Evolutionary conservation across 2,329 filamentous ascomycete species (phyloP).

Genomic region (Stagonosporopsis vannaccii): DNA sequence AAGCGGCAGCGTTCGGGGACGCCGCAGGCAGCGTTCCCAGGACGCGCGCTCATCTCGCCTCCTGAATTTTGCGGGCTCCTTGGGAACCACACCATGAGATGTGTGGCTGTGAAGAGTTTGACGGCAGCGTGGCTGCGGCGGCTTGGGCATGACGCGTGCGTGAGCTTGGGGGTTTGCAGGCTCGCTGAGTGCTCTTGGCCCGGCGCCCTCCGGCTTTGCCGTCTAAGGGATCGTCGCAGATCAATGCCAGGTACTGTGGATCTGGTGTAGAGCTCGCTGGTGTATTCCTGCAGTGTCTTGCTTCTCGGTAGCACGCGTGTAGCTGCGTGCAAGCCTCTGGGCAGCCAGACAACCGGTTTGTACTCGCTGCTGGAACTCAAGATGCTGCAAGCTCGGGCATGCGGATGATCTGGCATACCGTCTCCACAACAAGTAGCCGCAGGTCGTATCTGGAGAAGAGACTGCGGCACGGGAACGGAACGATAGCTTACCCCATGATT

Average conservation of each 20-base stretch:
- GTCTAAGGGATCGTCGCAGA: conserved; percentile 22
- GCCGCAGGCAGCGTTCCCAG: conserved; percentile 11
- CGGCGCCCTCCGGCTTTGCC: conserved; percentile 22
- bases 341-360: neutral
- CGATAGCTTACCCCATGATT: conserved; percentile 12
- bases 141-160: conserved; percentile 4
- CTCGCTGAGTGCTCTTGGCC: neutral
- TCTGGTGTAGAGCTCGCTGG: conserved; percentile 5
- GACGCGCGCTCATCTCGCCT: conserved; percentile 7
- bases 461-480: conserved; percentile 15
- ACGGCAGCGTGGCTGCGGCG: conserved; percentile 2
- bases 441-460: neutral
- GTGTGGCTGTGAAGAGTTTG: conserved; percentile 11
- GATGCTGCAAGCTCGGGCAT: neutral
- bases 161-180: neutral
- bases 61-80: neutral
- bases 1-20: conserved; percentile 12
- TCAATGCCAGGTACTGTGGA: conserved; percentile 29
- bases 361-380: neutral
- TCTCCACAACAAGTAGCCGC: neutral
- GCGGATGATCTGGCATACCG: neutral
- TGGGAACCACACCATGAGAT: neutral
- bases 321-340: neutral
- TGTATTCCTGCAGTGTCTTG: neutral
- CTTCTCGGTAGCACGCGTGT: conserved; percentile 5